Base-by-base conservation (phyloP, 495 filamentous ascomycete species). In the Penicillium parvum region DNA sequence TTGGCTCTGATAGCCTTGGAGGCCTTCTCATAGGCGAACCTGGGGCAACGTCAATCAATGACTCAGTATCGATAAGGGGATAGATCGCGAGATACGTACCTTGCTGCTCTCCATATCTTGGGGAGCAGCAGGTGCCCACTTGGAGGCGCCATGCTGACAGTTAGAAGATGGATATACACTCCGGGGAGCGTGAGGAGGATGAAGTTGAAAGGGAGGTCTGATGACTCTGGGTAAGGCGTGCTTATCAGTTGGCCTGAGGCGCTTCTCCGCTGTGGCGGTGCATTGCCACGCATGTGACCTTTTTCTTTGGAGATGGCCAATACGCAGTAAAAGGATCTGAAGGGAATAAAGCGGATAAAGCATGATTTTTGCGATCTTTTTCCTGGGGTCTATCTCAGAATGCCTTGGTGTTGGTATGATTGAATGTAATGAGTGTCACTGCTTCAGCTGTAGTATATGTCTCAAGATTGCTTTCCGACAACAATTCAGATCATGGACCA, bases 111-210 rank as follows among this genome's bases (percentile, higher is more conserved):
- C 73, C 85, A 68, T 49, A 84, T 71, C 52, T 84, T 81, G 47
- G 83, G 79, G 46, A 83, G 79, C 76, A 82, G 76, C 56, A 87
- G 73, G 67, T 82, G 83, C 68, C 81, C 82, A 52, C 63, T 71
- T 26, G 80, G 73, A 67, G 83, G 72, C 59, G 73, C 74, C 85
- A 90, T 90, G 46, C 55, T 71, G 64, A 64, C 36, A 20, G 38
- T 50, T 49, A 27, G 37, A 40, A 38, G 14, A 37, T 35, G 43
- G 45, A 57, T 50, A 42, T 6, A 11, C 15, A 18, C 15, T 25
- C 42, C 20, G 21, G 37, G 21, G 32, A 32, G 18, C 32, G 34
- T 40, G 40, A 43, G 49, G 48, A 58, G 53, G 49, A 43, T 47
- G 46, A 58, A 47, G 55, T 50, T 49, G 42, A 36, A 37, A 41